Conservation (phyloP, 2,329 filamentous ascomycete species). For the Dendrostoma leiphaemia region DNA sequence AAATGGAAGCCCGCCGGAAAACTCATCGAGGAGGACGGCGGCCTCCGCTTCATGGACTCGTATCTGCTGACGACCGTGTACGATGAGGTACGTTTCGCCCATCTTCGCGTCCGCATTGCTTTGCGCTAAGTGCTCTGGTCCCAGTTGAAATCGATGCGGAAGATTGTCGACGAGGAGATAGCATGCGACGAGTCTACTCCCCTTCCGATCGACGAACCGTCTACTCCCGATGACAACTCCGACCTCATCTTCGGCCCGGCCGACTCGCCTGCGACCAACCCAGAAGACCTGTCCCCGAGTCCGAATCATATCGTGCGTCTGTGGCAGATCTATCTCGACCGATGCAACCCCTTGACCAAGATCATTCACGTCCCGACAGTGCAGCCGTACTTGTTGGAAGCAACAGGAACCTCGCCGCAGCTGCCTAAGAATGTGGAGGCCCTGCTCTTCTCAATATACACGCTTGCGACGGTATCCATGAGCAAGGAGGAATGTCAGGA, state of each 20-base stretch:
- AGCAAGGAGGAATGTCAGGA: conserved; percentile 52
- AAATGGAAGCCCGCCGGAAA: conserved; percentile 49
- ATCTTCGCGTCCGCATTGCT: neutral
- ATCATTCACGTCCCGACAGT: conserved; percentile 69
- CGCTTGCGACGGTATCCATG: conserved; percentile 56
- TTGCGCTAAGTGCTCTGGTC: conserved; percentile 7
- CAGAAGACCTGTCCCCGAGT: conserved; percentile 59
- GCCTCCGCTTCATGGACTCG: conserved; percentile 57
- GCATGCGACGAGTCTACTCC: conserved; percentile 16
- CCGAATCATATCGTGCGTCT: conserved; percentile 66
- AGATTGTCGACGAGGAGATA: conserved; percentile 55
- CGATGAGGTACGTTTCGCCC: conserved; percentile 46
- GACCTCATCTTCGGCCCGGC: conserved; percentile 47
- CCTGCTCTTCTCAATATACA: conserved; percentile 65
- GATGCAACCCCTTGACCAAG: conserved; percentile 73
- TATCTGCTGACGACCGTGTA: conserved; percentile 53
- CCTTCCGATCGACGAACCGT: conserved; percentile 7
- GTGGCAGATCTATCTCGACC: conserved; percentile 73
- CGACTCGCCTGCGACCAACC: conserved; percentile 32
- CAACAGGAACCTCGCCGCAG: conserved; percentile 52
- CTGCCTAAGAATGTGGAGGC: conserved; percentile 60
- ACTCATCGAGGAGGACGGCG: conserved; percentile 54
- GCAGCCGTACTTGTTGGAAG: conserved; percentile 63
- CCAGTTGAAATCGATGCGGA: conserved; percentile 57
- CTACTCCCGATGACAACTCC: conserved; percentile 48